Percentiles rank a stretch among this genome's conserved stretches.
Evolutionary conservation across 1,284 basidiomycete genomes (phyloP).

Genomic region (Porphyrellus sp.): DNA sequence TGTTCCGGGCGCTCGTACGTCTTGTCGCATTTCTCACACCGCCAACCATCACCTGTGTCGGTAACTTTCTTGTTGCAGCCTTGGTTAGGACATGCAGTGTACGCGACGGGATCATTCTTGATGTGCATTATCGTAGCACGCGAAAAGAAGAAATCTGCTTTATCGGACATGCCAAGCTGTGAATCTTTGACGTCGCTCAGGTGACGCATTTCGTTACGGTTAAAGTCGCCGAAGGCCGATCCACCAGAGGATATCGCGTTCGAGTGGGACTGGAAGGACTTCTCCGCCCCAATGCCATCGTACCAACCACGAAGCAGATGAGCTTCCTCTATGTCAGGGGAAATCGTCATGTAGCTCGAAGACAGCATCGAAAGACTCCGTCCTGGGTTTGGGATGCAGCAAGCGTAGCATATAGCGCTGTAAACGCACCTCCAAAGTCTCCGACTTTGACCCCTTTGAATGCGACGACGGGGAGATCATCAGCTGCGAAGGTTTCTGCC

Average conservation of each 20-base stretch:
- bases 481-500: constrained; percentile 74
- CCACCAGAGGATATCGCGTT: constrained; percentile 40
- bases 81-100: constrained; percentile 84
- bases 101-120: constrained; percentile 82
- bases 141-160: constrained; percentile 78
- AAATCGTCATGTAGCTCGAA: constrained; percentile 71
- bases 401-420: not conserved
- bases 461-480: constrained; percentile 74
- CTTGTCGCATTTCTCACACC: constrained; percentile 92
- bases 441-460: constrained; percentile 96
- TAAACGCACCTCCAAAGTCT: constrained; percentile 78
- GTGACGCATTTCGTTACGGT: constrained; percentile 69
- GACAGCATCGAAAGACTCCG: constrained; percentile 74
- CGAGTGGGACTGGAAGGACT: constrained; percentile 71
- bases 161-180: constrained; percentile 76
- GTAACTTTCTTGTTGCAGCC: constrained; percentile 92
- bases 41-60: constrained; percentile 70
- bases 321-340: constrained; percentile 88
- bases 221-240: constrained; percentile 49
- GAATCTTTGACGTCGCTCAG: constrained; percentile 82
- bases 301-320: constrained; percentile 92
- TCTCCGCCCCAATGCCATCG: constrained; percentile 61
- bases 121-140: constrained; percentile 89
- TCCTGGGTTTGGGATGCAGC: constrained; percentile 41
- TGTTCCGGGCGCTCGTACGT: constrained; percentile 74